phyloP scores from a whole-genome alignment of 495 filamentous ascomycete genomes.

The Xylaria curta region DNA sequence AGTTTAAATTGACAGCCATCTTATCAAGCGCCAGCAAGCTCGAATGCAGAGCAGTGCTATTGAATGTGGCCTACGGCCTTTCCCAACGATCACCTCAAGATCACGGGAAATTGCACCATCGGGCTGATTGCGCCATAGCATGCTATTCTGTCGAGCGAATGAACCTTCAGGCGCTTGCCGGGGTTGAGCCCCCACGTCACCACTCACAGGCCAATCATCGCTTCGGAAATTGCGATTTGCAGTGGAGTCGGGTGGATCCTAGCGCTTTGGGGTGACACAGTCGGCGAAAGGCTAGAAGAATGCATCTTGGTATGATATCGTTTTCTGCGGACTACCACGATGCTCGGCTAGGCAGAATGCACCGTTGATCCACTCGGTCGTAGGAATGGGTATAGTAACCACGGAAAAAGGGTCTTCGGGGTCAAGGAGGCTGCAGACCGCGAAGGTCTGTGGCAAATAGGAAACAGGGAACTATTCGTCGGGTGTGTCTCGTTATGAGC shows the following conservation, averaged over 20 bases:
- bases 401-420: slow-evolving; percentile 1
- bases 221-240: not conserved
- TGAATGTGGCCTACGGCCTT: slow-evolving; percentile 24
- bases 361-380: slow-evolving; percentile 26
- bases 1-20: slow-evolving; percentile 21
- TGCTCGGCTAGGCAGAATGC: slow-evolving; percentile 9
- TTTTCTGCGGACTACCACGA: slow-evolving; percentile 16
- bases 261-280: not conserved
- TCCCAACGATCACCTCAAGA: slow-evolving; percentile 42
- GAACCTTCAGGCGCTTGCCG: slow-evolving; percentile 20
- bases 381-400: slow-evolving; percentile 4
- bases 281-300: not conserved
- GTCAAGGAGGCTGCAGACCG: not conserved
- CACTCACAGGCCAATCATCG: slow-evolving; percentile 4
- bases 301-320: slow-evolving; percentile 18
- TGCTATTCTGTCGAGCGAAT: slow-evolving; percentile 37
- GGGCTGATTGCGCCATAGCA: slow-evolving; percentile 44
- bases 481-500: not conserved
- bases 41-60: slow-evolving; percentile 21
- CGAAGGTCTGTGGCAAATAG: slow-evolving; percentile 23
- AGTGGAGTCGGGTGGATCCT: slow-evolving; percentile 1
- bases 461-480: not conserved
- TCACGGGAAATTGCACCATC: slow-evolving; percentile 47
- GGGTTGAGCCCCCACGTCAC: slow-evolving; percentile 1
- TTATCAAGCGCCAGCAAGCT: slow-evolving; percentile 19